Base-by-base conservation (phyloP, 2,329 filamentous ascomycete genomes). In the Sclerotinia trifoliorum region DNA sequence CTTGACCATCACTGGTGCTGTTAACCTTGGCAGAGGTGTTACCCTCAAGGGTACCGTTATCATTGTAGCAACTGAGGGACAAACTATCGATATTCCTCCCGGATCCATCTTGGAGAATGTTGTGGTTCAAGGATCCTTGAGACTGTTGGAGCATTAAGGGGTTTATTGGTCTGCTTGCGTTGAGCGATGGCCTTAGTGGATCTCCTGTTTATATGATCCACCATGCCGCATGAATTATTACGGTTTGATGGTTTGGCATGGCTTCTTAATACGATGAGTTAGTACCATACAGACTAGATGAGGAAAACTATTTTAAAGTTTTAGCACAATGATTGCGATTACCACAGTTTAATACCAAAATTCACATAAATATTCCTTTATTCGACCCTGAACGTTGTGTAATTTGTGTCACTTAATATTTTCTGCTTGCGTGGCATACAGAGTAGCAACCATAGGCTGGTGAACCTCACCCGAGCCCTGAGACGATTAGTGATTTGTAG, bases 31-130 rank as follows among this genome's bases (percentile, higher is more conserved):
- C 73, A 92, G 95, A 66, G 94, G 94, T 68, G 95, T 99, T 68
- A 96, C 93, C 51, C 86, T 97, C 75, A 99, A 99, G 88, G 95
- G 93, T 71, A 99, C 95, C 42, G 95, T 99, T 80, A 99, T 99
- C 79, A 99, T 99, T 75, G 95, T 99, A 65, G 95, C 95, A 39
- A 97, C 93, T 58, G 95, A 99, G 83, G 94, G 94, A 75, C 94
- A 91, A 84, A 99, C 95, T 72, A 99, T 99, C 77, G 95, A 99
- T 79, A 90, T 99, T 76, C 95, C 95, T 65, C 94, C 95, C 26
- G 95, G 95, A 79, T 97, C 94, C 26, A 92, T 99, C 77, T 86
- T 99, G 69, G 95, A 99, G 86, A 99, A 99, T 82, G 95, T 98
- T 19, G 95, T 99, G 64, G 95, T 99, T 68, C 95, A 99, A 86